These are phyloP conservation scores for Nemania sp. DNA, from an alignment of 2,329 filamentous ascomycete genomes.

Conservation along the genomic window DNA sequence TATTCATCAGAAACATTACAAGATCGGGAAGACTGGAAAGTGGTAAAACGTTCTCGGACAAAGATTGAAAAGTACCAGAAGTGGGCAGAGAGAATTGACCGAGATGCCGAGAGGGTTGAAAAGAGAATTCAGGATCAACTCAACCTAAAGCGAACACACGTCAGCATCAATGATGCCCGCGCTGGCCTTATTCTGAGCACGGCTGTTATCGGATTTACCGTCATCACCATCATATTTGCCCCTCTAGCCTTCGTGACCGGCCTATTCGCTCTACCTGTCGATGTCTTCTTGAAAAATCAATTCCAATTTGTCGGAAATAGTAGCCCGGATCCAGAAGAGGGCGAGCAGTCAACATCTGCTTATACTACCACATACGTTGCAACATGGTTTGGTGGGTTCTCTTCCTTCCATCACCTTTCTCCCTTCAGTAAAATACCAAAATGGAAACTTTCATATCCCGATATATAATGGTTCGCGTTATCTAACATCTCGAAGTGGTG, in stretches of 20 bases:
- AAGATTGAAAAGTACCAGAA: constrained; percentile 3
- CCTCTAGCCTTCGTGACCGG: constrained; percentile 29
- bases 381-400: constrained; percentile 21
- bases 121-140: constrained; percentile 29
- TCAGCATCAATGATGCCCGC: constrained; percentile 5
- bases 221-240: constrained; percentile 34
- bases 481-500: constrained; percentile 1
- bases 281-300: constrained; percentile 19
- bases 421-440: not conserved
- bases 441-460: not conserved
- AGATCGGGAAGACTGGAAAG: constrained; percentile 4
- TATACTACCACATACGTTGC: constrained; percentile 22
- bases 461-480: too few relatives aligned
- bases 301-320: not conserved
- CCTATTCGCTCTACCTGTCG: constrained; percentile 31
- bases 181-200: not conserved
- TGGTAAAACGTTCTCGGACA: not conserved
- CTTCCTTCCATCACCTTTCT: not conserved
- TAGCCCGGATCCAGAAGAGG: not conserved
- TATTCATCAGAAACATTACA: not conserved
- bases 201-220: constrained; percentile 33
- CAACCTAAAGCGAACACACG: constrained; percentile 28
- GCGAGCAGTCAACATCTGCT: not conserved
- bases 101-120: constrained; percentile 30
- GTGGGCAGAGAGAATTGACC: constrained; percentile 19